Evolutionary conservation across 139 green algal genomes (phyloP).

Genomic region (Chlorokybus atmophyticus): DNA sequence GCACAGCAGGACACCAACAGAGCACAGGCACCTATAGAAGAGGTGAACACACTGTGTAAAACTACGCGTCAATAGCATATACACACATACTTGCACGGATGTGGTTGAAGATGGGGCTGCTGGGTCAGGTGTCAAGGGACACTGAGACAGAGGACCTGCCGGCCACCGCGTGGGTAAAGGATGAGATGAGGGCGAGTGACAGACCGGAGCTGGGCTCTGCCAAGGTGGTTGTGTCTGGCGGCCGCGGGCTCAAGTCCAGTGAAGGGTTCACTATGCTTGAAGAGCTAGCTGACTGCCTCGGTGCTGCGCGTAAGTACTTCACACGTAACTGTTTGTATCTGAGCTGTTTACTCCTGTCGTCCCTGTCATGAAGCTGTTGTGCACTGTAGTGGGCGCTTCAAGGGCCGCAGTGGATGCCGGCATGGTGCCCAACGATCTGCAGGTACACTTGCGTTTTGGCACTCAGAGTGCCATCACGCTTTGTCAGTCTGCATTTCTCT

Average conservation of each 20-base stretch:
- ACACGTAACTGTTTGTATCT: not conserved
- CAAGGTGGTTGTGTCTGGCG: conserved; percentile 38
- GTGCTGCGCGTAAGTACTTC: conserved; percentile 31
- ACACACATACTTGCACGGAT: no score
- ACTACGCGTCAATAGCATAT: no score
- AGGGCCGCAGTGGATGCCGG: conserved; percentile 82
- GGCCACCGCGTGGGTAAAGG: conserved; percentile 42
- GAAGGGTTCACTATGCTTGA: conserved; percentile 75
- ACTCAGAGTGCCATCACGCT: no score
- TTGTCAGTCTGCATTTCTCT: no score
- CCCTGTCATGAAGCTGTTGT: no score
- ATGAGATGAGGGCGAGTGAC: conserved; percentile 38
- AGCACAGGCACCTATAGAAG: not conserved
- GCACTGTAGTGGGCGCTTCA: conserved; percentile 59
- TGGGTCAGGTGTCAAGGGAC: no score
- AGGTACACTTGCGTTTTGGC: conserved; percentile 57
- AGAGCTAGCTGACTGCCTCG: conserved; percentile 62
- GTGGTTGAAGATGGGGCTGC: no score
- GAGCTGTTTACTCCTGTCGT: no score
- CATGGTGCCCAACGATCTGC: conserved; percentile 72
- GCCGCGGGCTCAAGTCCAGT: conserved; percentile 65
- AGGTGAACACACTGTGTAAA: no score
- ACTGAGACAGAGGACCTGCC: no score
- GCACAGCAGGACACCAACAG: not conserved
- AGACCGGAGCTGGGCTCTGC: conserved; percentile 63